Evolutionary conservation across 2,329 filamentous ascomycete species (phyloP), one percentile per base, ranked within the genome.

Genomic region (Clarireedia sp.): DNA sequence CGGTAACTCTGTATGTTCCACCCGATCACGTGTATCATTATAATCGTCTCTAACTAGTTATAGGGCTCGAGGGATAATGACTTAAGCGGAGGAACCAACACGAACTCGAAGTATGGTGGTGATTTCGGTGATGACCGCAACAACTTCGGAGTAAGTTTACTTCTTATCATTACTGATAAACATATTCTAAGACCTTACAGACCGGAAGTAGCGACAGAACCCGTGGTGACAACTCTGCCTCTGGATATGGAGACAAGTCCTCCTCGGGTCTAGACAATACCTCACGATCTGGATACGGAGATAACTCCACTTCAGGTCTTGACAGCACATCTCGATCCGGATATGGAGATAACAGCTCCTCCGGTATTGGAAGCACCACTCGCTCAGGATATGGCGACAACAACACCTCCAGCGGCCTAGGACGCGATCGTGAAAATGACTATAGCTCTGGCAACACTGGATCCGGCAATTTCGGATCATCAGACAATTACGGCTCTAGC

Each of bases 1-100:
- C 17, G 52, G 46, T 23, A 65, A 65, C 60, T 51, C 56, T 41
- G 66, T 67, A 63, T 61, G 66, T 55, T 24, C n/a, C 17, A 45
- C 36, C 29, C 9, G 10, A 14, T 29, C 23, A n/a, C 6, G 33
- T 1, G 10, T 7, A 5, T 16, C 12, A 2, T 46, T 12, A 23
- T 9, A 6, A 53, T 43, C 23, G 24, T 24, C 19, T 49, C 65
- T 40, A 46, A 50, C 43, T 62, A 67, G 59, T 62, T 55, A 50
- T 68, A 62, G 51, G 66, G 62, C n/a, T 64, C 61, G 17, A 48
- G 51, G 55, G 57, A 57, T 40, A 56, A 38, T 26, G 57, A 60
- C 38, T 56, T 55, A 19, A 46, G 46, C 37, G 37, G 47, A 49
- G 55, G 62, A 38, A 53, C 29, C 10, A 14, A 33, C 29, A 33